Evolutionary conservation across 179 eudicot species (phyloP), one percentile per base, ranked within the genome.

Genomic region (Drosera spatulata): DNA sequence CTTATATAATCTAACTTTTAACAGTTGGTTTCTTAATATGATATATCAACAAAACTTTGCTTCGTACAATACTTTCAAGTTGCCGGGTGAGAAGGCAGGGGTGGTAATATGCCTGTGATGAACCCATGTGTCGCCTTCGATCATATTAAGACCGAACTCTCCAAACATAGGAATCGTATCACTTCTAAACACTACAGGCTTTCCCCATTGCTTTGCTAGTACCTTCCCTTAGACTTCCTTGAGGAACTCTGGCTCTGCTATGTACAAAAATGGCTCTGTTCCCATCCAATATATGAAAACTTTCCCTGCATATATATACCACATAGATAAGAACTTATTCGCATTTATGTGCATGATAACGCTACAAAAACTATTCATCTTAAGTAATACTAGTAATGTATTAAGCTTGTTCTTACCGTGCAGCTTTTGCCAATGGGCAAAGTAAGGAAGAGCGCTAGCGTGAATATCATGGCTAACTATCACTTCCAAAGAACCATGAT

Each of bases 141-240:
- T 88, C 85, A 86, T 85, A 10, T 78, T 61, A 41, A 93, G 83
- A 9, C 99, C 99, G 38, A 41, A 78, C 10, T 80, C 74, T 0
- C 99, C 99, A 71, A 89, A 93, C 99, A 93, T 76, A 5, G 96
- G 88, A 15, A 75, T 70, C 46, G 93, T 81, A 37, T 93, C 95
- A 51, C 63, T 73, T 62, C 74, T 81, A n/a, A 89, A 93, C 10
- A 85, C 93, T 37, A 48, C 78, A 3, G 99, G 96, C 75, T 89
- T 93, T 4, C 96, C 99, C 95, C 99, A 93, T 43, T 77, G 75
- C 66, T 86, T 93, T 0, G 85, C 96, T 60, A 75, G 57, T 5
- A 89, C 88, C 41, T 67, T 67, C 5, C 81, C 67, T 0, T 86
- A 73, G 81, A 93, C 81, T 63, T 75, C 73, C 76, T 82, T 89